Evolutionary conservation across 768 basidiomycete genomes (phyloP).

Genomic region (Suillus cothurnatus): DNA sequence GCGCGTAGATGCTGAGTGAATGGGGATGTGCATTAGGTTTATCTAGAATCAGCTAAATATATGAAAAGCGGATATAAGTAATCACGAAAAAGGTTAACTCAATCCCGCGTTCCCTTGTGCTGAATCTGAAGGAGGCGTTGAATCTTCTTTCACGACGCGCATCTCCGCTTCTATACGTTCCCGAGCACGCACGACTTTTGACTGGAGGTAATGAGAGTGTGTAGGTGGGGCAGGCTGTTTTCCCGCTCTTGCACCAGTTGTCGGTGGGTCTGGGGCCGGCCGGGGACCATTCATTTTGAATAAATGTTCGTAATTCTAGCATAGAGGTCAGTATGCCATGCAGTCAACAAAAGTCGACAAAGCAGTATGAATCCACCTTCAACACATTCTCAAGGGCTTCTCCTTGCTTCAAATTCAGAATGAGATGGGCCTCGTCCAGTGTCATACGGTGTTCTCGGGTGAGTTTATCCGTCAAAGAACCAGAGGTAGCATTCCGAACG

Average conservation of each 20-base stretch:
- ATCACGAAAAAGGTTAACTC: conserved; percentile 22
- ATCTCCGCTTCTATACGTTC: conserved; percentile 94
- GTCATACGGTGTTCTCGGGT: conserved; percentile 91
- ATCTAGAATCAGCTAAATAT: conserved; percentile 21
- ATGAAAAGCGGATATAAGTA: conserved; percentile 21
- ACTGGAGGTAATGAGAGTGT: conserved; percentile 92
- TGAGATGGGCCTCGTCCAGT: conserved; percentile 90
- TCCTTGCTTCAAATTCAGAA: conserved; percentile 83
- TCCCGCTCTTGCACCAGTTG: conserved; percentile 37
- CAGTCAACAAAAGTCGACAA: conserved; percentile 5
- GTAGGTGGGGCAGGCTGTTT: conserved; percentile 45
- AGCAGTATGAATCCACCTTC: conserved; percentile 52
- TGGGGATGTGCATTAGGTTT: conserved; percentile 22
- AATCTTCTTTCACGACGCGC: conserved; percentile 27
- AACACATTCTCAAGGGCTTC: conserved; percentile 68
- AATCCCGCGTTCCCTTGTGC: conserved; percentile 20
- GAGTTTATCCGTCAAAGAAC: conserved; percentile 77
- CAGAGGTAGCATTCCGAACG: conserved; percentile 70
- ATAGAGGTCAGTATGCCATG: neutral
- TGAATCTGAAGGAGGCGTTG: conserved; percentile 16
- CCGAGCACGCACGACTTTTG: conserved; percentile 92
- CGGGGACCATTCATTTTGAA: conserved; percentile 87
- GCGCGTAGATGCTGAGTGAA: conserved; percentile 20
- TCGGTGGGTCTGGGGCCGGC: conserved; percentile 51
- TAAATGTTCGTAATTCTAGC: conserved; percentile 88